A percentile compares a stretch with the other conserved stretches of the same genome.
Evolutionary conservation across 805 yeast genomes (phyloP).

Genomic region (Debaryomyces prosopidis): DNA sequence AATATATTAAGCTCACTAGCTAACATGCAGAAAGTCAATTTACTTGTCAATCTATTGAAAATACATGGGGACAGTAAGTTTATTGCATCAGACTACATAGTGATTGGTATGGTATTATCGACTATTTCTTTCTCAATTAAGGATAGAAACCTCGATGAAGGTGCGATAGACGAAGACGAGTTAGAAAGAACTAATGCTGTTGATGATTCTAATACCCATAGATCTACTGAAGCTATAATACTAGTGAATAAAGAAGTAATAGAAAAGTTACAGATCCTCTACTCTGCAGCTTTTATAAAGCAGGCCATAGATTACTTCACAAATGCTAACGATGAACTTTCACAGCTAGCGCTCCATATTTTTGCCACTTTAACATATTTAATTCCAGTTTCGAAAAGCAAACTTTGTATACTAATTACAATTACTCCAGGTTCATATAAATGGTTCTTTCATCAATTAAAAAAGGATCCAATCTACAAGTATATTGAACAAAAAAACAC

Average conservation of each 20-base stretch:
- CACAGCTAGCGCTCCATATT: constrained; percentile 15
- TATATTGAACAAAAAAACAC: constrained; percentile 6
- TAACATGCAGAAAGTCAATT: constrained; percentile 6
- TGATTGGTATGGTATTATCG: constrained; percentile 19
- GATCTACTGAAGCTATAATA: constrained; percentile 11
- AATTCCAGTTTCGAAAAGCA: constrained; percentile 37
- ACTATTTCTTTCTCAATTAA: constrained; percentile 17
- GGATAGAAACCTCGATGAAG: constrained; percentile 19
- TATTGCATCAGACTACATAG: constrained; percentile 15
- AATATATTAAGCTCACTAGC: not conserved
- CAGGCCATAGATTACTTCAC: constrained; percentile 16
- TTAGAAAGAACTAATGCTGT: constrained; percentile 15
- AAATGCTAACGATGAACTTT: constrained; percentile 4
- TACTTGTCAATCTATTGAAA: constrained; percentile 17
- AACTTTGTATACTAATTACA: constrained; percentile 41
- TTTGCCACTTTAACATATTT: constrained; percentile 33
- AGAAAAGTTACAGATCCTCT: constrained; percentile 14
- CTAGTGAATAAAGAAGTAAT: constrained; percentile 4
- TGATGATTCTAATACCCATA: constrained; percentile 20
- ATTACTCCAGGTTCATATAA: constrained; percentile 40
- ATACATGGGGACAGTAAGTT: constrained; percentile 16
- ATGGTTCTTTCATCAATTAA: constrained; percentile 30
- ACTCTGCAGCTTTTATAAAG: constrained; percentile 21
- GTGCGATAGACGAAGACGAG: constrained; percentile 10
- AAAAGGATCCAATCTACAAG: constrained; percentile 15